These are phyloP conservation scores for Globisporangium paddicum DNA, from an alignment of 352 stramenopile genomes.

Conservation along the genomic window DNA sequence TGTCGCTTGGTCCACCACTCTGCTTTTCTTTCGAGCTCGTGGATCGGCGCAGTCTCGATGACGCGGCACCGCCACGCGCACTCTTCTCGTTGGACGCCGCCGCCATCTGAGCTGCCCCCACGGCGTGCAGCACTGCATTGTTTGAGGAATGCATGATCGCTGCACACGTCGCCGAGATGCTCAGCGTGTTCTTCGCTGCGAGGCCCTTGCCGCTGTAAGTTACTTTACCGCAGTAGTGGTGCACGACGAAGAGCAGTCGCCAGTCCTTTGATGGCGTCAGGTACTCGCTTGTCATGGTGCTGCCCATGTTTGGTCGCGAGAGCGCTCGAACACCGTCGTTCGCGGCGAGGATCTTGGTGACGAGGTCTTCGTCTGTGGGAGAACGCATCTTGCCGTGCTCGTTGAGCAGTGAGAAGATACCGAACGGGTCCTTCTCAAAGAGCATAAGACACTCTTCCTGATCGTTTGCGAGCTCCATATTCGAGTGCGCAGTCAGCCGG, in stretches of 20 bases:
- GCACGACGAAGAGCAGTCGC: constrained; percentile 68
- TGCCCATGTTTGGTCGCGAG: constrained; percentile 53
- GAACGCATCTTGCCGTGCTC: constrained; percentile 62
- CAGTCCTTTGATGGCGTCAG: constrained; percentile 70
- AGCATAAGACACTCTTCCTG: constrained; percentile 62
- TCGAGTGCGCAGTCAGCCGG: constrained; percentile 45
- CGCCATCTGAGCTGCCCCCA: constrained; percentile 61
- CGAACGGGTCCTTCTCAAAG: constrained; percentile 70
- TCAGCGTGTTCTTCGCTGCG: constrained; percentile 61
- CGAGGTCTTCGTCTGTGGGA: constrained; percentile 73
- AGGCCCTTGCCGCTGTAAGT: constrained; percentile 76
- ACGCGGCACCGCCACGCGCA: constrained; percentile 9
- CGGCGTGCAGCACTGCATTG: constrained; percentile 66
- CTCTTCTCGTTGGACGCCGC: constrained; percentile 46
- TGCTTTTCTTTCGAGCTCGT: constrained; percentile 45
- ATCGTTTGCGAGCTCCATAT: constrained; percentile 46
- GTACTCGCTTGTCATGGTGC: constrained; percentile 56
- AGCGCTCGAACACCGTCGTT: constrained; percentile 53
- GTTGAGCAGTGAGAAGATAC: constrained; percentile 67
- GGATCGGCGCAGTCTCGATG: constrained; percentile 40
- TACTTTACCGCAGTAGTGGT: constrained; percentile 67
- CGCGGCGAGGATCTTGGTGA: constrained; percentile 69
- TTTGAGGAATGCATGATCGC: constrained; percentile 85
- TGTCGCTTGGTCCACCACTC: constrained; percentile 23
- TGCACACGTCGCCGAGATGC: constrained; percentile 70